Evolutionary conservation across 1,284 basidiomycete genomes (phyloP), one percentile per base, ranked within the genome.

Genomic region (Apiotrichum sp.): DNA sequence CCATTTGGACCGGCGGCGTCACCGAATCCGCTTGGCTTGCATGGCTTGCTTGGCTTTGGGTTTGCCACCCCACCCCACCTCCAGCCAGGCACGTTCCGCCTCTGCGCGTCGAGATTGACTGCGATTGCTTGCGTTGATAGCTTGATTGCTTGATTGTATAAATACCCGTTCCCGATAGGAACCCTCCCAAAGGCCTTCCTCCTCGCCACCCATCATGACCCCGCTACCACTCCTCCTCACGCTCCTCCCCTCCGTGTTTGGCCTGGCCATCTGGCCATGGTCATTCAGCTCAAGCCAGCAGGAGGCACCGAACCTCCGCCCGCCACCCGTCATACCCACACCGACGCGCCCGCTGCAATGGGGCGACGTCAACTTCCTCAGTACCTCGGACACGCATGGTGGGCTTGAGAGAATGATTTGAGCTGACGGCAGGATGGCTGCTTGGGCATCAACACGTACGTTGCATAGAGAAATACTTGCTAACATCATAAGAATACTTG

Each of bases 371-470:
- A 77, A 77, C 61, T 69, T 77, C 58, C 47, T 77, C n/a, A 65
- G 62, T 47, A 75, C 70, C 6, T 73, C 72, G 1, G 75, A 77
- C 59, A 71, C 67, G 2, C 75, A 77, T 52, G 74, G 75, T 74
- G 52, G 56, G 75, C 55, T n/a, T n/a, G n/a, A n/a, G n/a, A n/a
- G n/a, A n/a, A 31, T 29, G 16, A 39, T 16, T 6, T 10, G 5
- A n/a, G 48, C 58, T 59, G 44, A 46, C 38, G 16, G 16, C 1
- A 75, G 73, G 73, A 32, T 77, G 74, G 74, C 59, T 75, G 8
- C 57, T 70, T 29, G 75, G 75, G 16, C 75, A 77, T 63, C 73
- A 72, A 52, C 74, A 77, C 62, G 75, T 75, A 55, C 54, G 74
- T 59, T 48, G 47, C 38, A 31, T 49, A 29, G 47, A 36, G 11